A percentile compares a stretch with the other conserved stretches of the same genome.
phyloP scores from a whole-genome alignment of 2,329 filamentous ascomycete species.

The Penicillium freii region DNA sequence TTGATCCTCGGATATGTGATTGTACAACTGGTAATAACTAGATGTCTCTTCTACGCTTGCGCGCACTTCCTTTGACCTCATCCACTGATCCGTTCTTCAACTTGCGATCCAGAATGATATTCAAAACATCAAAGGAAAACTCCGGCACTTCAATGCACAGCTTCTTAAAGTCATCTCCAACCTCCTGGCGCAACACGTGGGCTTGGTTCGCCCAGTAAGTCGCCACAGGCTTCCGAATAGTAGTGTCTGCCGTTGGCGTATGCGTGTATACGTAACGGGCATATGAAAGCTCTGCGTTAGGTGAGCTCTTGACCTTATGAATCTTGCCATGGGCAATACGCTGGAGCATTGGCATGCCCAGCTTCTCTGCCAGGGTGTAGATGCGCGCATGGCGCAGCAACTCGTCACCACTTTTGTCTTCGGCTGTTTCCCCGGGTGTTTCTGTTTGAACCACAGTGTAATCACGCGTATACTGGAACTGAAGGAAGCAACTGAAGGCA shows the following conservation, averaged over 20 bases:
- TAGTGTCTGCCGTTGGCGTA: slow-evolving; percentile 65
- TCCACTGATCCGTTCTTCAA: slow-evolving; percentile 42
- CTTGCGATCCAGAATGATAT: slow-evolving; percentile 48
- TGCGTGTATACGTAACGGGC: slow-evolving; percentile 85
- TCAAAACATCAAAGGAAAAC: slow-evolving; percentile 90
- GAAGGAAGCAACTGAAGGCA: slow-evolving; percentile 74
- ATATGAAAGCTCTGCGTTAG: slow-evolving; percentile 86
- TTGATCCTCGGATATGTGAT: neutral
- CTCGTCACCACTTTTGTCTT: slow-evolving; percentile 77
- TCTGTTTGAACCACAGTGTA: slow-evolving; percentile 70
- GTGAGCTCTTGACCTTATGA: slow-evolving; percentile 83
- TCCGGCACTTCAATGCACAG: slow-evolving; percentile 88
- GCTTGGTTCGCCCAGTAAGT: slow-evolving; percentile 83
- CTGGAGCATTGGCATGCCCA: slow-evolving; percentile 67
- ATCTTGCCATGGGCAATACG: slow-evolving; percentile 83
- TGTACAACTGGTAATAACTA: slow-evolving; percentile 13
- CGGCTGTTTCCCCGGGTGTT: slow-evolving; percentile 59
- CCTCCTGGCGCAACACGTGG: slow-evolving; percentile 79
- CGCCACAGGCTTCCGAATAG: slow-evolving; percentile 79
- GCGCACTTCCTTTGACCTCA: slow-evolving; percentile 35
- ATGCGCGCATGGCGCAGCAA: slow-evolving; percentile 85
- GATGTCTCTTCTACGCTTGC: slow-evolving; percentile 40
- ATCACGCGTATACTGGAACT: slow-evolving; percentile 80
- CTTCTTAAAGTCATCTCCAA: slow-evolving; percentile 77
- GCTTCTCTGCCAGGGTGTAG: slow-evolving; percentile 83